Evolutionary conservation across 2,329 filamentous ascomycete genomes (phyloP).

Genomic region (Penicillium sp.): DNA sequence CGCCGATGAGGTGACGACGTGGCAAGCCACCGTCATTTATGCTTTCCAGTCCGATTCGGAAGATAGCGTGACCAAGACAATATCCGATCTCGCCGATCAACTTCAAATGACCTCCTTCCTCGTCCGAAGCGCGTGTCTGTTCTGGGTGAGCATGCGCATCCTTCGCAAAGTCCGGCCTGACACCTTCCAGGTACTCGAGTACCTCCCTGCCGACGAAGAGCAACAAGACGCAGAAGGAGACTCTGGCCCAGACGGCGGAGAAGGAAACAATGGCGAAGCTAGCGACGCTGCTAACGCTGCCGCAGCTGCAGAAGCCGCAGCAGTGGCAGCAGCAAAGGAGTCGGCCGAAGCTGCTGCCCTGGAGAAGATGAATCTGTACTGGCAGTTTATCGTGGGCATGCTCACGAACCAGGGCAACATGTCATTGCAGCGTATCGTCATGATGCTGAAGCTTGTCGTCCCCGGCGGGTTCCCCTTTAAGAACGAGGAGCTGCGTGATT

Average conservation of each 20-base stretch:
- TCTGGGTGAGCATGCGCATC: constrained; percentile 61
- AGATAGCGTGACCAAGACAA: constrained; percentile 37
- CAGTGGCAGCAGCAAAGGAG: constrained; percentile 44
- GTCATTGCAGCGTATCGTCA: constrained; percentile 75
- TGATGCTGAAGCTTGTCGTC: constrained; percentile 94
- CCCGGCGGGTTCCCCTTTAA: constrained; percentile 85
- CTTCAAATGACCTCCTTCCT: constrained; percentile 57
- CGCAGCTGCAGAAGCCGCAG: constrained; percentile 43
- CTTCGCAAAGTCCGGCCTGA: constrained; percentile 48
- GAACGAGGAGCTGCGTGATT: constrained; percentile 79
- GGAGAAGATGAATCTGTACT: constrained; percentile 72
- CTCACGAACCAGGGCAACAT: constrained; percentile 86
- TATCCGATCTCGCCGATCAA: constrained; percentile 46
- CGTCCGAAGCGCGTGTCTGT: constrained; percentile 58
- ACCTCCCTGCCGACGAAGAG: constrained; percentile 41
- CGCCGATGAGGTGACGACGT: constrained; percentile 68
- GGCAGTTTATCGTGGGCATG: constrained; percentile 93
- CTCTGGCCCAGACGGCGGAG: constrained; percentile 17
- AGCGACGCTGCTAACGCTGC: constrained; percentile 32
- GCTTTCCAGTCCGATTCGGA: constrained; percentile 63
- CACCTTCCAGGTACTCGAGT: constrained; percentile 58
- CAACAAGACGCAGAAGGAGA: constrained; percentile 19
- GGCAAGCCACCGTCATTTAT: constrained; percentile 83
- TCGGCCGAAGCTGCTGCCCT: constrained; percentile 58
- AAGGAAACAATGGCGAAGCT: constrained; percentile 18